A percentile compares a stretch with the other conserved stretches of the same genome.
Evolutionary conservation across 768 basidiomycete genomes (phyloP).

Genomic region (Suillus spraguei): DNA sequence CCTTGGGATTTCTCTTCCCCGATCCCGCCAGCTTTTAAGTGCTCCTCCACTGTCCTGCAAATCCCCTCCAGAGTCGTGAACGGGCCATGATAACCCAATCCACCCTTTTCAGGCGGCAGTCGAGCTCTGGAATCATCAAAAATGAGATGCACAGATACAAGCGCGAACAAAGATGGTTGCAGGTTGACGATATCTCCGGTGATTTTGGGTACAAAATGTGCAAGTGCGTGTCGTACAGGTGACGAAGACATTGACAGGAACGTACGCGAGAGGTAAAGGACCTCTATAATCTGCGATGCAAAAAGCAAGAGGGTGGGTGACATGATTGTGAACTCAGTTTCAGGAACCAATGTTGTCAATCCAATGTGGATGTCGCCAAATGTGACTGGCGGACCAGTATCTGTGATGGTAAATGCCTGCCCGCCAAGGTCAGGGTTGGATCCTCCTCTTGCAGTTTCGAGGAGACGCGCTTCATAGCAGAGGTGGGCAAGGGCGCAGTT

Average conservation of each 20-base stretch:
- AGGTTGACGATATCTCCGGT: conserved; percentile 53
- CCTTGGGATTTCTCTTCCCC: conserved; percentile 42
- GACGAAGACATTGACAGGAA: conserved; percentile 37
- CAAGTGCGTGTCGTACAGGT: conserved; percentile 35
- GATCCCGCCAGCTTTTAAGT: conserved; percentile 39
- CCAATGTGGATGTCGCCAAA: conserved; percentile 63
- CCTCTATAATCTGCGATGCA: conserved; percentile 62
- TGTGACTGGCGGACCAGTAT: conserved; percentile 64
- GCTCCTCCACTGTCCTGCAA: conserved; percentile 56
- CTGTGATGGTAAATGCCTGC: conserved; percentile 65
- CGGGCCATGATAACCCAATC: conserved; percentile 60
- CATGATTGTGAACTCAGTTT: conserved; percentile 54
- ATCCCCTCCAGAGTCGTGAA: conserved; percentile 62
- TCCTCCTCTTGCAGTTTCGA: conserved; percentile 48
- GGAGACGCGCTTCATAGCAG: conserved; percentile 70
- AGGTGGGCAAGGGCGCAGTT: conserved; percentile 75
- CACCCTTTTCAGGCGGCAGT: conserved; percentile 53
- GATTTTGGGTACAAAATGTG: conserved; percentile 45
- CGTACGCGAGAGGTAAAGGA: conserved; percentile 50
- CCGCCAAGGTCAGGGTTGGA: conserved; percentile 70
- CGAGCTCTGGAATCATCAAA: conserved; percentile 71
- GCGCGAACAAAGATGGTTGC: conserved; percentile 59
- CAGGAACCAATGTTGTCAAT: conserved; percentile 58
- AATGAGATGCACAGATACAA: conserved; percentile 56
- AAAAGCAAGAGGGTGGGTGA: conserved; percentile 67